Evolutionary conservation across 2,329 filamentous ascomycete genomes (phyloP), one percentile per base, ranked within the genome.

Genomic region (Epichloe elymi): DNA sequence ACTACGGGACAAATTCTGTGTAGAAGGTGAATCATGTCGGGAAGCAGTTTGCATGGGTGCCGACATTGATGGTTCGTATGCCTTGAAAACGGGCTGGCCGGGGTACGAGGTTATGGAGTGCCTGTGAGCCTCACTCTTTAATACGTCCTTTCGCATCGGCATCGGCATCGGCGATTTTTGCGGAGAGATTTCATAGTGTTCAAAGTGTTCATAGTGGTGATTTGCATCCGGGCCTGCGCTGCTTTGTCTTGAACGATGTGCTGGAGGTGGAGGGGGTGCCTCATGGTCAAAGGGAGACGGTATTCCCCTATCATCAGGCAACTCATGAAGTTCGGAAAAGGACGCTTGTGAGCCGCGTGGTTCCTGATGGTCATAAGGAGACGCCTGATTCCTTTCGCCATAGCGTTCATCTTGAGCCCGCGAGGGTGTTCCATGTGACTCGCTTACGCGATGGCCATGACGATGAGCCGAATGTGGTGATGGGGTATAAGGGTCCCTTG

Each of bases 141-240:
- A 60, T 11, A 81, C 77, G 51, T 80, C 78, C 42, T 79, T 76
- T 51, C 77, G 71, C 75, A 82, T 80, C 2, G 69, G 69, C 67
- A 82, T 80, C 2, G 69, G 68, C 67, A 77, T 75, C 1, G 69
- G 67, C 1, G 67, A 67, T 58, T 74, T 40, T 39, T 66, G 66
- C 17, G 68, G 61, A 2, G 68, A 63, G 3, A 60, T 54, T 33
- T 78, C 74, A 50, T 66, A 70, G 44, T 64, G 65, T 33, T 78
- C 74, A 50, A 66, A 71, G 44, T 64, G 65, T 46, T 78, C 74
- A 50, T 66, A 70, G 44, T 64, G 65, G 46, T 59, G 60, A 47
- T 72, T 58, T 41, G 67, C 55, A 23, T 76, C 75, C 50, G 70
- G 65, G 10, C 69, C 59, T 39, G 67, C 68, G 56, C 68, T 74